Evolutionary conservation across 129 eudicot species (phyloP).

Genomic region (Helichrysum umbraculigerum): DNA sequence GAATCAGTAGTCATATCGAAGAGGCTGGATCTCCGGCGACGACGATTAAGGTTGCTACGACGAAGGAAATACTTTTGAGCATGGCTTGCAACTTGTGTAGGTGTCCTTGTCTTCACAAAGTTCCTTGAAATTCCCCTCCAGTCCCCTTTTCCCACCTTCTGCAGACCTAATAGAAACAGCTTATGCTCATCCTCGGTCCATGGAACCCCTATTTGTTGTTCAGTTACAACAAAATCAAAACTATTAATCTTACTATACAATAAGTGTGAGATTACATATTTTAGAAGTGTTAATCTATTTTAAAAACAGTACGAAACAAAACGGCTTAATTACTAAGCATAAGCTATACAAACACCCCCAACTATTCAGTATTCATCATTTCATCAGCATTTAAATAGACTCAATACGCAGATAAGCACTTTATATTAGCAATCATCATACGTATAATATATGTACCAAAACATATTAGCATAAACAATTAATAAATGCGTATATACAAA

Average conservation of each 20-base stretch:
- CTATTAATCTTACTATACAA: neutral
- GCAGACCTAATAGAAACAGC: constrained; percentile 76
- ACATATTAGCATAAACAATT: too few species aligned
- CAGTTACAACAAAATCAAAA: constrained; percentile 15
- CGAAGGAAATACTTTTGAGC: constrained; percentile 96
- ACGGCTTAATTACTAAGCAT: neutral
- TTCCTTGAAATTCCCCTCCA: constrained; percentile 94
- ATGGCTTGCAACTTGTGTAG: constrained; percentile 97
- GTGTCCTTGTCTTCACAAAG: constrained; percentile 81
- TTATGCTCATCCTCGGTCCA: constrained; percentile 99
- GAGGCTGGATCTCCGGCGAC: constrained; percentile 91
- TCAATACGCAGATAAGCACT: too few species aligned
- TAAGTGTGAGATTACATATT: too few species aligned
- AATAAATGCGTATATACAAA: too few species aligned
- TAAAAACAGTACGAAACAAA: neutral
- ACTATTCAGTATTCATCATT: neutral
- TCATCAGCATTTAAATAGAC: neutral
- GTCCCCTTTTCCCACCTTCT: constrained; percentile 89
- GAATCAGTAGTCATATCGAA: constrained; percentile 88
- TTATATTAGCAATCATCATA: too few species aligned
- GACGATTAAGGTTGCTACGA: constrained; percentile 75
- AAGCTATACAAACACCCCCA: constrained; percentile 1
- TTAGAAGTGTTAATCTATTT: too few species aligned
- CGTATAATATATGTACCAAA: too few species aligned
- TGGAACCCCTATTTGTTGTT: constrained; percentile 56